Conservation (phyloP, 306 rosid species). For the Begonia loranthoides region DNA sequence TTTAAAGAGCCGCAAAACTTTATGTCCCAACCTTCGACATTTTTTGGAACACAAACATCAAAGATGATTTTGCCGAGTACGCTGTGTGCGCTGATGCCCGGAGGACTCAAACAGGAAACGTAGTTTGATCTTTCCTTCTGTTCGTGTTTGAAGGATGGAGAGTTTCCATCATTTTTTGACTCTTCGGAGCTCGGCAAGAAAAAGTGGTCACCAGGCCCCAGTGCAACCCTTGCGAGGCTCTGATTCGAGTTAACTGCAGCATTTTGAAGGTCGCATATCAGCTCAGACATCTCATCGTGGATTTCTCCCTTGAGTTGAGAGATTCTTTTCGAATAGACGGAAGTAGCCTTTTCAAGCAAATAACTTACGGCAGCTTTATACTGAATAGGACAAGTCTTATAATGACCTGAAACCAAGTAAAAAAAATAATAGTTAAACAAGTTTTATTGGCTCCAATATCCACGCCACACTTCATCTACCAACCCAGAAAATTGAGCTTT, state of each 20-base stretch:
- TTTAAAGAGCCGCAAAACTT: constrained; percentile 42
- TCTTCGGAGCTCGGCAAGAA: constrained; percentile 53
- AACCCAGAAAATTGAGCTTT: too few species aligned
- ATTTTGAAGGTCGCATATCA: constrained; percentile 56
- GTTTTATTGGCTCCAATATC: background rate
- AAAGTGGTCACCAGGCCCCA: constrained; percentile 53
- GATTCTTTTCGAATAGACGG: constrained; percentile 33
- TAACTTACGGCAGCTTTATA: background rate
- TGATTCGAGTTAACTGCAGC: constrained; percentile 48
- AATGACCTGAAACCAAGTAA: constrained; percentile 21
- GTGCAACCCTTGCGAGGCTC: constrained; percentile 56
- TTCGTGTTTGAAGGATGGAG: constrained; percentile 22
- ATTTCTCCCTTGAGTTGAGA: constrained; percentile 29
- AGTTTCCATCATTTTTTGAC: constrained; percentile 17
- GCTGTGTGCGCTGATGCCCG: constrained; percentile 44
- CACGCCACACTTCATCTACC: background rate
- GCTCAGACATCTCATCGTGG: constrained; percentile 37
- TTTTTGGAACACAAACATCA: constrained; percentile 62
- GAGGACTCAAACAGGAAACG: constrained; percentile 19
- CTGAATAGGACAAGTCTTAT: background rate
- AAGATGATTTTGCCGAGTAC: constrained; percentile 69
- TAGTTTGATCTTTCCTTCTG: constrained; percentile 37
- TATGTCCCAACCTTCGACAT: constrained; percentile 76
- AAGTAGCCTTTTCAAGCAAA: background rate
- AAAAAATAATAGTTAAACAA: background rate